These are phyloP conservation scores for Phytophthora citrophthora DNA, from an alignment of 352 stramenopile genomes.

Conservation along the genomic window DNA sequence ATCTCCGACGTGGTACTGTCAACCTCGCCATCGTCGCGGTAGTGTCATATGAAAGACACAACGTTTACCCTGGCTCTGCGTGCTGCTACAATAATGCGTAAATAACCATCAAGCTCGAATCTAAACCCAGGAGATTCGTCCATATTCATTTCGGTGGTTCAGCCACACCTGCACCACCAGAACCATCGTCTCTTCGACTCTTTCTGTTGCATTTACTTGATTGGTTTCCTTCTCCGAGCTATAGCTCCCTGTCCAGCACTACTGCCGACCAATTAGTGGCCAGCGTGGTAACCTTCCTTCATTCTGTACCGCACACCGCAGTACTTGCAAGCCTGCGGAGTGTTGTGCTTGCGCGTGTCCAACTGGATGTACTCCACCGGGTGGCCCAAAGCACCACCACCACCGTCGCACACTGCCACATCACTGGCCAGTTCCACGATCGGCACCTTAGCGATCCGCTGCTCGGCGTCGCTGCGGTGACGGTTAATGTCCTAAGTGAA, in stretches of 20 bases:
- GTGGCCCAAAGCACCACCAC: conserved; percentile 96
- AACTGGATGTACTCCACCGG: conserved; percentile 96
- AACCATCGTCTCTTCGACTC: conserved; percentile 4
- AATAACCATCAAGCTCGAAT: not conserved
- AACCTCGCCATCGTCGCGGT: conserved; percentile 28
- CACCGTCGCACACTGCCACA: conserved; percentile 95
- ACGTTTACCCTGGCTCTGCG: not conserved
- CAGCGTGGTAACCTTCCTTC: conserved; percentile 72
- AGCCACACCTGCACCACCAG: conserved; percentile 4
- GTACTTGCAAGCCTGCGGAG: conserved; percentile 91
- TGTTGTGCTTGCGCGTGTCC: conserved; percentile 80
- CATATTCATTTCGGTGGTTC: conserved; percentile 8
- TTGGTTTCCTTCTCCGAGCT: conserved; percentile 4
- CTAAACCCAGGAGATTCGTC: too few species aligned
- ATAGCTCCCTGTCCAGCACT: not conserved
- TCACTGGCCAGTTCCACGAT: conserved; percentile 92
- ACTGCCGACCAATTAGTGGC: conserved; percentile 44
- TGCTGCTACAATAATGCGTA: conserved; percentile 1
- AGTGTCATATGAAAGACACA: conserved; percentile 10
- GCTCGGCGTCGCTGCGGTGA: conserved; percentile 91
- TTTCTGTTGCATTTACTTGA: conserved; percentile 36
- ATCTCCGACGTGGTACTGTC: conserved; percentile 30
- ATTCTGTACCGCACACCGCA: conserved; percentile 92
- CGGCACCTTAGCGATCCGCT: conserved; percentile 86
- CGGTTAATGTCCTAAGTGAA: conserved; percentile 71